phyloP scores from a whole-genome alignment of 176 grass and related monocot species.

The Bonia amplexicaulis region DNA sequence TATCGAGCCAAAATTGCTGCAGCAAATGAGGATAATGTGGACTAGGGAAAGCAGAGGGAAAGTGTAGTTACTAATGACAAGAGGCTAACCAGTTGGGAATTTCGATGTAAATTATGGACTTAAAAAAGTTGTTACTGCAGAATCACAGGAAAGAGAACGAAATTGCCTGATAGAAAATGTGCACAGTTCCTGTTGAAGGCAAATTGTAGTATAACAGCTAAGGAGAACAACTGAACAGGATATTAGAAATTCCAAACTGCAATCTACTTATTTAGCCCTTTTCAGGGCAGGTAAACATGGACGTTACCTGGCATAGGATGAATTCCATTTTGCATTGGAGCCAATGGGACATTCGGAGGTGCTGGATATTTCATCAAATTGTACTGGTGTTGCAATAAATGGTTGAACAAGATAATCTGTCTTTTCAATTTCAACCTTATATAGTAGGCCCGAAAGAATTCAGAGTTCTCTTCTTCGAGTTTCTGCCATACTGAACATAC shows the following conservation, averaged over 20 bases:
- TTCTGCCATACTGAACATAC: conserved; percentile 94
- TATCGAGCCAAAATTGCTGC: neutral
- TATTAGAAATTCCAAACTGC: neutral
- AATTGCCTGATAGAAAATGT: neutral
- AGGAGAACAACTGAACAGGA: neutral
- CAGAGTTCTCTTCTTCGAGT: conserved; percentile 94
- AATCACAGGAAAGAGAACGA: conserved; percentile 11
- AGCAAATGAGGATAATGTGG: conserved; percentile 7
- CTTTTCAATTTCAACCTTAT: conserved; percentile 95
- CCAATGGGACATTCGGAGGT: conserved; percentile 63
- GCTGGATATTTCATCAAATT: conserved; percentile 87
- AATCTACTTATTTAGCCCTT: neutral
- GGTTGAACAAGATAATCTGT: conserved; percentile 94
- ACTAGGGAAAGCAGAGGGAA: neutral
- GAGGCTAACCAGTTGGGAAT: neutral
- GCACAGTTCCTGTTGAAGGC: conserved; percentile 1
- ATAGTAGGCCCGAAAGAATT: conserved; percentile 95
- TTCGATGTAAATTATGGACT: neutral
- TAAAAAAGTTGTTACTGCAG: neutral
- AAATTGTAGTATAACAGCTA: conserved; percentile 13
- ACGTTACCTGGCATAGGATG: conserved; percentile 82
- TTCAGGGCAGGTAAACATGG: neutral
- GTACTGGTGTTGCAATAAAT: conserved; percentile 86
- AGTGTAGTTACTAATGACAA: conserved; percentile 4
- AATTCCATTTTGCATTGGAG: conserved; percentile 82